These are phyloP conservation scores for Diplodia mutila DNA, from an alignment of 2,329 filamentous ascomycete species.

Conservation along the genomic window DNA sequence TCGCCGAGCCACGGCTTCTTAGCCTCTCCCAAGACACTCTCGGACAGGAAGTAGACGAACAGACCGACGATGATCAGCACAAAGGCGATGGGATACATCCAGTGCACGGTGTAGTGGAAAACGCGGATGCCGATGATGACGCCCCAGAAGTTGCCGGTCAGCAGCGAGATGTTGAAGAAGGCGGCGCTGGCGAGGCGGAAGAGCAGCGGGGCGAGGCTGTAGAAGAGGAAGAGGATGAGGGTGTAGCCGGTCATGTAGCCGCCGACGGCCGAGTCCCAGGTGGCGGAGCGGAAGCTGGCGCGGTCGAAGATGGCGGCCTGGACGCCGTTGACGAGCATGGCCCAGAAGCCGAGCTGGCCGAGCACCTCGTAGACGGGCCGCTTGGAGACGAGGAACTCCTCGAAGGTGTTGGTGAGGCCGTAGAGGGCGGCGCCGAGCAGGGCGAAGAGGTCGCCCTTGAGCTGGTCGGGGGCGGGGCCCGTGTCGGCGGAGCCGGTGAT, in stretches of 20 bases:
- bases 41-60: conserved; percentile 83
- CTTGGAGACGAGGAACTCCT: conserved; percentile 91
- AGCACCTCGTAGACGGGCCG: conserved; percentile 91
- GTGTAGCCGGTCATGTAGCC: conserved; percentile 93
- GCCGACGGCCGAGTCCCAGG: conserved; percentile 58
- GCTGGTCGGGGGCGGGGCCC: conserved; percentile 67
- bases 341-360: conserved; percentile 86
- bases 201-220: conserved; percentile 82
- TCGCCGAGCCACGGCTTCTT: conserved; percentile 94
- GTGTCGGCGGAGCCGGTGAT: conserved; percentile 71
- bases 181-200: conserved; percentile 88
- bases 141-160: conserved; percentile 97
- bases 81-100: conserved; percentile 94
- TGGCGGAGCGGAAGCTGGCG: conserved; percentile 60
- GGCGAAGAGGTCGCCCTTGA: conserved; percentile 93
- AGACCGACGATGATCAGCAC: conserved; percentile 87
- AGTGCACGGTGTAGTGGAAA: conserved; percentile 80
- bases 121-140: conserved; percentile 89
- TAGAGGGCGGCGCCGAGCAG: conserved; percentile 89
- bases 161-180: conserved; percentile 93
- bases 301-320: conserved; percentile 94
- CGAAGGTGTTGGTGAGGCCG: conserved; percentile 85
- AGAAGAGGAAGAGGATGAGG: conserved; percentile 80
- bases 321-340: conserved; percentile 79
- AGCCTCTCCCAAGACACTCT: conserved; percentile 80